Evolutionary conservation across 768 basidiomycete genomes (phyloP).

Genomic region (Auriscalpium microsporum): DNA sequence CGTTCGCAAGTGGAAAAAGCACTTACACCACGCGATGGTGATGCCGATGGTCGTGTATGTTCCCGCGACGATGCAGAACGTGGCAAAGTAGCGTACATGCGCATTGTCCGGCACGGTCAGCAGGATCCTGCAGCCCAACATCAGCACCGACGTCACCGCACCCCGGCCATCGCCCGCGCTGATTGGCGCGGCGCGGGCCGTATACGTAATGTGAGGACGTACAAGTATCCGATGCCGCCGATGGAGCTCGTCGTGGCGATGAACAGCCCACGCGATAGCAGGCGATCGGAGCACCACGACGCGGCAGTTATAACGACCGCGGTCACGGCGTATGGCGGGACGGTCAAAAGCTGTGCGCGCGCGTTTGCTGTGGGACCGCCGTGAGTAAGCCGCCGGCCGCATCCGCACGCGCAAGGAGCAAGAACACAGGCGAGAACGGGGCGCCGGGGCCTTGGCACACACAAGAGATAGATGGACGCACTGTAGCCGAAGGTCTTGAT

Average conservation of each 20-base stretch:
- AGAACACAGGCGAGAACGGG: no score
- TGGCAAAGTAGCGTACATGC: conserved; percentile 68
- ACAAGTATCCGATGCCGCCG: conserved; percentile 59
- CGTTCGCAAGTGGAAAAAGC: not conserved
- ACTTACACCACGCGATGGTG: conserved; percentile 70
- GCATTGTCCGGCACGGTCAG: conserved; percentile 43
- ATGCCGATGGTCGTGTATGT: conserved; percentile 72
- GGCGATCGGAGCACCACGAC: conserved; percentile 56
- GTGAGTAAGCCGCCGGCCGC: conserved; percentile 2
- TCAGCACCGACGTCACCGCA: not conserved
- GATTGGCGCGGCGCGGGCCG: not conserved
- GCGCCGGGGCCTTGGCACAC: no score
- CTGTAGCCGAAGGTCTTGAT: conserved; percentile 66
- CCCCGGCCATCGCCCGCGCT: not conserved
- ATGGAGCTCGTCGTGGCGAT: conserved; percentile 37
- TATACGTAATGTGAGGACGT: conserved; percentile 14
- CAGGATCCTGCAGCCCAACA: conserved; percentile 35
- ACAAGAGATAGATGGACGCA: conserved; percentile 26
- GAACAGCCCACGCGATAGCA: conserved; percentile 51
- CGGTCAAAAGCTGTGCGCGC: conserved; percentile 63
- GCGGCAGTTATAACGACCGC: conserved; percentile 52
- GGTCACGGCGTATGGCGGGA: conserved; percentile 73
- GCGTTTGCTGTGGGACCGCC: conserved; percentile 40
- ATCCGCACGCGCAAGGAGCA: no score
- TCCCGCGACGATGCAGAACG: conserved; percentile 68